Evolutionary conservation across 257 asterid genomes (phyloP).

Genomic region (Salvia splendens): DNA sequence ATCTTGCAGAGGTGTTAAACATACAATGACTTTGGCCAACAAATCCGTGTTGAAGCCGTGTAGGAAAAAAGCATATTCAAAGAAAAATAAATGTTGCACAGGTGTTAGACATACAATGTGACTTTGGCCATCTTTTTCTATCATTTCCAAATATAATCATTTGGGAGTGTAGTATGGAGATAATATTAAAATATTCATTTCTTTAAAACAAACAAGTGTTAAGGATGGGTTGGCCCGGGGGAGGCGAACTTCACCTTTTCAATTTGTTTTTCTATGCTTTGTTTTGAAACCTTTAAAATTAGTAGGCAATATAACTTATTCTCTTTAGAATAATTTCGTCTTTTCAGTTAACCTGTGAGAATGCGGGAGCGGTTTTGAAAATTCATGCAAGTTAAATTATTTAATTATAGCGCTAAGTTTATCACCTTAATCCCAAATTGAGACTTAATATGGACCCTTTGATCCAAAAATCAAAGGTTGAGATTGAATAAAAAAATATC

Average conservation of each 20-base stretch:
- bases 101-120: background rate
- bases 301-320: background rate
- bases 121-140: background rate
- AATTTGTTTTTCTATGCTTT: background rate
- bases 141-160: background rate
- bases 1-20: background rate
- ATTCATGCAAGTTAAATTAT: too few relatives aligned
- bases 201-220: background rate
- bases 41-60: slow-evolving; percentile 3
- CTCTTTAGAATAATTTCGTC: too few relatives aligned
- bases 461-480: too few relatives aligned
- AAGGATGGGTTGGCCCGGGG: background rate
- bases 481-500: too few relatives aligned
- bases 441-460: too few relatives aligned
- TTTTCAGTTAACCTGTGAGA: too few relatives aligned
- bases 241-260: background rate
- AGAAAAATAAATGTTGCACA: background rate
- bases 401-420: too few relatives aligned
- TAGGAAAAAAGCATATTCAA: background rate
- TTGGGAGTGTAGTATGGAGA: background rate
- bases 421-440: too few relatives aligned
- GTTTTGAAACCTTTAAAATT: background rate
- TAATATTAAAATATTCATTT: background rate
- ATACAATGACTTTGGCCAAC: background rate
- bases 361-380: too few relatives aligned